These are phyloP conservation scores for Trichoderma lentiforme DNA, from an alignment of 2,329 filamentous ascomycete species.

Conservation along the genomic window DNA sequence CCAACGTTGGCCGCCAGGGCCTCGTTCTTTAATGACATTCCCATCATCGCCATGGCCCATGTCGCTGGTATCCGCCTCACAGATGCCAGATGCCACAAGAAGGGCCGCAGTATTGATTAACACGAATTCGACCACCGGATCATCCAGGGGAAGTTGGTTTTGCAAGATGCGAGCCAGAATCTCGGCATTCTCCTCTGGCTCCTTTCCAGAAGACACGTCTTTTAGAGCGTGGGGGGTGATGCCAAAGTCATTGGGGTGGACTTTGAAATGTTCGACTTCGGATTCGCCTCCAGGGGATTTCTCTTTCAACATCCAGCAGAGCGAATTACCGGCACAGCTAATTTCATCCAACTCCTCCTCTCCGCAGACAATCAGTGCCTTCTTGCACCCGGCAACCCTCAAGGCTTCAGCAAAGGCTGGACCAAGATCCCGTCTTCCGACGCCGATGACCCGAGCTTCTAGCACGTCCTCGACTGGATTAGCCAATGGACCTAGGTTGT, in stretches of 20 bases:
- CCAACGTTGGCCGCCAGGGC: constrained; percentile 85
- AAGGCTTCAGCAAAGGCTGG: constrained; percentile 86
- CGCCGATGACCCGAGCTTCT: constrained; percentile 89
- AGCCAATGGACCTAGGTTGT: constrained; percentile 85
- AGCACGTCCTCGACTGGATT: constrained; percentile 83
- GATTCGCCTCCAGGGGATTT: constrained; percentile 40
- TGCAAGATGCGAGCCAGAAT: constrained; percentile 76
- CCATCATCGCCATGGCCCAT: constrained; percentile 82
- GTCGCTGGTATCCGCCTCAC: constrained; percentile 74
- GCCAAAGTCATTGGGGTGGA: constrained; percentile 85
- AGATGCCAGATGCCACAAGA: constrained; percentile 80
- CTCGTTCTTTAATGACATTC: constrained; percentile 73
- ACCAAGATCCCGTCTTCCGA: constrained; percentile 82
- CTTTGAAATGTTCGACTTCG: constrained; percentile 70
- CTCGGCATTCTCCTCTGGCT: constrained; percentile 80
- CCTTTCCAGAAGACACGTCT: constrained; percentile 79
- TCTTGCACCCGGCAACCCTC: constrained; percentile 68
- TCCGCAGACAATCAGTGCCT: constrained; percentile 88
- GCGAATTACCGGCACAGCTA: constrained; percentile 81
- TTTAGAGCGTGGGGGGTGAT: constrained; percentile 69
- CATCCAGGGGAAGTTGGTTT: constrained; percentile 68
- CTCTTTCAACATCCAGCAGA: constrained; percentile 78
- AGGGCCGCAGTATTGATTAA: constrained; percentile 90
- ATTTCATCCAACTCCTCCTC: constrained; percentile 95
- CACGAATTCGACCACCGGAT: constrained; percentile 90